Base-by-base conservation (phyloP, 306 rosid genomes). In the Mimosa pudica region DNA sequence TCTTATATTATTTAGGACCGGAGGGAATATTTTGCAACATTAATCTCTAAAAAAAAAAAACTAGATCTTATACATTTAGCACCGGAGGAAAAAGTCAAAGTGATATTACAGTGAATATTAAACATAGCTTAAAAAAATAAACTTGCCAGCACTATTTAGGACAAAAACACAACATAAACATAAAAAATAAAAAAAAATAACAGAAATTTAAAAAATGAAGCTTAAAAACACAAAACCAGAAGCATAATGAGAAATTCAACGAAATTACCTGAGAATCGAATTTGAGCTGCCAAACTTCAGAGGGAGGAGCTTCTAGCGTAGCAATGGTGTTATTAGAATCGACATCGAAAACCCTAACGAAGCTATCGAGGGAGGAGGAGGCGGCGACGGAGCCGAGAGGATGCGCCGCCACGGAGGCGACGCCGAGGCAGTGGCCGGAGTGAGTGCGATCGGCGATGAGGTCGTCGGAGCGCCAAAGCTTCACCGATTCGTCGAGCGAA, bases 251-350 rank as follows among this genome's bases (percentile, higher is more conserved):
- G 14, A 51, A 5, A 41, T 44, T 12, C 20, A 17, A 24, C 0
- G 30, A 24, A 24, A 61, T 41, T 42, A 93, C 99, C 96, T 89
- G 88, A 45, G 98, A 94, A 85, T 93, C 92, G 84, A 96, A 93
- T 51, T 92, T 90, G 89, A 96, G 85, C 85, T 96, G 98, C 99
- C 98, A 96, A 79, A 96, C 97, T 85, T 93, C 98, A 54, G 99
- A 96, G 2, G 99, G 99, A 2, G 98, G 99, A 51, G 99, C 96
- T 77, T 96, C 99, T 69, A 93, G 94, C 16, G 94, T 93, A 44
- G 98, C 96, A 71, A 96, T 77, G 75, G 99, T 96, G 70, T 86
- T 62, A 81, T 96, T 96, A 68, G 99, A 82, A 78, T 91, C 98
- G 12, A 96, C 98, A 42, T 96, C 93, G 69, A 96, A 96, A 36